Conservation (phyloP, 306 rosid species). For the Lathyrus aphaca region DNA sequence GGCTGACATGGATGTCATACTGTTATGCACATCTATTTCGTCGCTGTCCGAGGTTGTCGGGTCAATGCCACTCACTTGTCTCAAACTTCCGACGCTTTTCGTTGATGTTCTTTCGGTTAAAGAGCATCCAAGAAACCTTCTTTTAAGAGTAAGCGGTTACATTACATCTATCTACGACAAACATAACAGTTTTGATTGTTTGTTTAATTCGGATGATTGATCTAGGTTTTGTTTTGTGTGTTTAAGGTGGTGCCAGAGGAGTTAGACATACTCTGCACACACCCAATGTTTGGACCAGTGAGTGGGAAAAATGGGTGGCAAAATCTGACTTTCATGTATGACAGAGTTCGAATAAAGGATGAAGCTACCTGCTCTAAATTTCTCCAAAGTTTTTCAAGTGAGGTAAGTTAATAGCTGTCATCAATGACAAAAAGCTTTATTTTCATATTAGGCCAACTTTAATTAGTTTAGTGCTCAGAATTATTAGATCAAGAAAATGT, state of each 20-base stretch:
- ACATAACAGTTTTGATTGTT: background rate
- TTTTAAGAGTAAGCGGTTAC: constrained; percentile 42
- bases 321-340: no score
- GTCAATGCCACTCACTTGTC: no score
- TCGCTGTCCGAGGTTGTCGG: constrained; percentile 55
- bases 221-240: background rate
- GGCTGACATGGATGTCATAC: constrained; percentile 53
- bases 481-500: no score
- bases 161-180: background rate
- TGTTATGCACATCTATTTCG: constrained; percentile 61
- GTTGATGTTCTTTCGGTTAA: constrained; percentile 75
- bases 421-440: no score
- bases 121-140: constrained; percentile 60
- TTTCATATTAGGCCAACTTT: no score
- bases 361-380: no score
- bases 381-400: no score
- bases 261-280: constrained; percentile 61
- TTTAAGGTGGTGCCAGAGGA: constrained; percentile 53
- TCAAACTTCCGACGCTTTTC: constrained; percentile 53
- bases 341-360: no score
- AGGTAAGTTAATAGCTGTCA: no score
- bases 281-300: constrained; percentile 83
- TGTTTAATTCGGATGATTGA: constrained; percentile 3
- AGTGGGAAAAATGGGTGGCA: no score
- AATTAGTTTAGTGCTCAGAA: no score